Evolutionary conservation across 2,329 filamentous ascomycete genomes (phyloP).

Genomic region (Hymenoscyphus salicellus): DNA sequence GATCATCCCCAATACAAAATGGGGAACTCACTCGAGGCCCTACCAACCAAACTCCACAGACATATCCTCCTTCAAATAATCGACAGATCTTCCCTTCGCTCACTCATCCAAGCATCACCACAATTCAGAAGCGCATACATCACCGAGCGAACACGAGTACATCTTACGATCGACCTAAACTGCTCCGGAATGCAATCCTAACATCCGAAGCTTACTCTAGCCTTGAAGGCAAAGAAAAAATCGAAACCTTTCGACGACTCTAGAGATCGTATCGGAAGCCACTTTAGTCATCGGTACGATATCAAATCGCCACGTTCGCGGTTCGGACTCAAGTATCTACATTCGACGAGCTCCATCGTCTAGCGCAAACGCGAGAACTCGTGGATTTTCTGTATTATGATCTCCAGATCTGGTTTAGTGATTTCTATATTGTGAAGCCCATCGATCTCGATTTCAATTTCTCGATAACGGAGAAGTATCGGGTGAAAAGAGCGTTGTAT

Average conservation of each 20-base stretch:
- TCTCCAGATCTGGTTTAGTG: not conserved
- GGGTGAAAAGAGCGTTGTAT: not conserved
- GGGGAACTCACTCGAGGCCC: not conserved
- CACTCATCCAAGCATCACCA: not conserved
- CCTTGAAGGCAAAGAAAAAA: not conserved
- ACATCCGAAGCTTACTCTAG: not conserved
- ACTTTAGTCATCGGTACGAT: not conserved
- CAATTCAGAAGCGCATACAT: not conserved
- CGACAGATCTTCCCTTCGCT: not conserved
- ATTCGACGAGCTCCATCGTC: not conserved
- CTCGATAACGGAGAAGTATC: not conserved
- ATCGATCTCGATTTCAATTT: not conserved
- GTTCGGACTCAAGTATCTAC: not conserved
- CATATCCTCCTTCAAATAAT: not conserved
- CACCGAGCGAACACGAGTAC: no score
- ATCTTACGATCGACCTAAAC: not conserved
- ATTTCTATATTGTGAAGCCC: not conserved
- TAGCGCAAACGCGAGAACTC: not conserved
- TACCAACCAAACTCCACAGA: not conserved
- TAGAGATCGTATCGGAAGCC: not conserved
- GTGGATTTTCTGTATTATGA: not conserved
- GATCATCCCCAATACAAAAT: not conserved
- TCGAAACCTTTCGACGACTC: not conserved
- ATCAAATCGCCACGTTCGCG: no score
- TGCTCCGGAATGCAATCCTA: not conserved